phyloP scores from a whole-genome alignment of 768 basidiomycete genomes.

The Clathrus columnatus region DNA sequence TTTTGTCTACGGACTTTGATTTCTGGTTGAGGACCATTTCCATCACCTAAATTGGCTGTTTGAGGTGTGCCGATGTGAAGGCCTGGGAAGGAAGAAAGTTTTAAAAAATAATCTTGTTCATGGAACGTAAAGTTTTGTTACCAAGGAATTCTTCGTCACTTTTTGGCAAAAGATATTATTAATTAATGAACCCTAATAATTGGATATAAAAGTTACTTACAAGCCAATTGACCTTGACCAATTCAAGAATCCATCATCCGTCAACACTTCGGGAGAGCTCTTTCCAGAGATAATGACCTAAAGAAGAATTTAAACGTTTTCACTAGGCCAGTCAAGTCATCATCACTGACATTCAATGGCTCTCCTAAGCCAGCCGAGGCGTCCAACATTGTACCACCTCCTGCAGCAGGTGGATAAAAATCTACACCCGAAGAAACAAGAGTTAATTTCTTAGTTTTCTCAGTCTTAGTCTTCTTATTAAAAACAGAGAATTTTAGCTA shows the following conservation, averaged over 20 bases:
- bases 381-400: conserved; percentile 10
- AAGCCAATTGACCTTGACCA: conserved; percentile 7
- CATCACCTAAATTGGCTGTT: conserved; percentile 15
- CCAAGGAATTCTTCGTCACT: conserved; percentile 9
- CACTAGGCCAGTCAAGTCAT: not conserved
- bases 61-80: conserved; percentile 14
- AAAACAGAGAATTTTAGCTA: no score
- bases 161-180: not conserved
- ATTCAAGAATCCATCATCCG: conserved; percentile 12
- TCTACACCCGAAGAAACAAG: not conserved
- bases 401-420: conserved; percentile 3
- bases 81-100: conserved; percentile 4
- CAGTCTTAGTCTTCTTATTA: no score
- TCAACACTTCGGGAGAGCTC: conserved; percentile 10
- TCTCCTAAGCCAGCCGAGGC: conserved; percentile 5
- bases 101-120: not conserved
- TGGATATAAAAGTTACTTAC: not conserved
- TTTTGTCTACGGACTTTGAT: conserved; percentile 9
- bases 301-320: not conserved
- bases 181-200: not conserved
- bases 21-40: conserved; percentile 9
- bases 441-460: no score
- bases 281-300: conserved; percentile 15
- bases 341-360: conserved; percentile 6
- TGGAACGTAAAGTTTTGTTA: not conserved